A percentile compares a stretch with the other conserved stretches of the same genome.
Evolutionary conservation across 2,329 filamentous ascomycete genomes (phyloP).

Genomic region (Clarireedia sp.): DNA sequence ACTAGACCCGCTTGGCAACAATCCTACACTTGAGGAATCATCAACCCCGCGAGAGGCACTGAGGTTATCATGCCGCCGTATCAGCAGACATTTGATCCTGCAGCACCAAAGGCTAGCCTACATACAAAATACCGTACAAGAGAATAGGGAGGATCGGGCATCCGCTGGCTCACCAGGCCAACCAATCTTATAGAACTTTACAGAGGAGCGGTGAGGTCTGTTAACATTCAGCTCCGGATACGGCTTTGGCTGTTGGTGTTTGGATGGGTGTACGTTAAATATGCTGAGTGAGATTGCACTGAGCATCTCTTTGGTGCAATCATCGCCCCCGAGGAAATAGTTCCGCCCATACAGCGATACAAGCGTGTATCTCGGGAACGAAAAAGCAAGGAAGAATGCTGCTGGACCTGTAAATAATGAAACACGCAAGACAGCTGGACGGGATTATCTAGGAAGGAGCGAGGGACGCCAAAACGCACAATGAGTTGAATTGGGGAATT

Average conservation of each 20-base stretch:
- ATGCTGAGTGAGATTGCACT: conserved; percentile 7
- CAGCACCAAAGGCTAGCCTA: conserved; percentile 1
- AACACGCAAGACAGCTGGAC: too few species aligned
- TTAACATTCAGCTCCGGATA: conserved; percentile 2
- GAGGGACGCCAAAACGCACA: not conserved
- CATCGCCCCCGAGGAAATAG: not conserved
- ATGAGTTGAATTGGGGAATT: not conserved
- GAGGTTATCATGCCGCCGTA: conserved; percentile 5
- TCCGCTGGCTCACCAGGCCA: not conserved
- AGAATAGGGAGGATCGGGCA: not conserved
- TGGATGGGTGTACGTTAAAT: not conserved
- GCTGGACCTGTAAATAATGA: too few species aligned
- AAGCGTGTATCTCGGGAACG: not conserved
- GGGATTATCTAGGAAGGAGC: conserved; percentile 1
- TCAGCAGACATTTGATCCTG: conserved; percentile 8
- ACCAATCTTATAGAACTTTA: not conserved
- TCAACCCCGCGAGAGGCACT: conserved; percentile 4
- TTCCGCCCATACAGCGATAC: not conserved
- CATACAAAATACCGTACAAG: not conserved
- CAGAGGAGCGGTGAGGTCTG: not conserved
- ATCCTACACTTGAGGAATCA: conserved; percentile 1
- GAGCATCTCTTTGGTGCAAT: not conserved
- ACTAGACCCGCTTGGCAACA: not conserved
- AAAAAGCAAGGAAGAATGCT: not conserved
- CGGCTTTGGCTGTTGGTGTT: not conserved